phyloP scores from a whole-genome alignment of 371 early-diverging fungal genomes.

The Mortierella sp. region DNA sequence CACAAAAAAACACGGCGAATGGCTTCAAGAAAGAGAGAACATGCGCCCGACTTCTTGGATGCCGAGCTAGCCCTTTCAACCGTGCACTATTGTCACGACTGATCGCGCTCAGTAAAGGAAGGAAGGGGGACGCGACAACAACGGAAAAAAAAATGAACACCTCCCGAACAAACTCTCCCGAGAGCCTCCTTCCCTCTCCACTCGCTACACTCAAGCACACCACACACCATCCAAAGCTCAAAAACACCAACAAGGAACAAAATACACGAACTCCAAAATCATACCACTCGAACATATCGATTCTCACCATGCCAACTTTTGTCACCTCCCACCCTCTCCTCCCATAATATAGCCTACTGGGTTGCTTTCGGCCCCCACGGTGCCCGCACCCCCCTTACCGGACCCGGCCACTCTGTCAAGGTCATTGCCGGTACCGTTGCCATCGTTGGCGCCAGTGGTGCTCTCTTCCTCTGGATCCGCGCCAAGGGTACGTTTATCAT shows the following conservation, averaged over 20 bases:
- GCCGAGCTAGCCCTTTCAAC: neutral
- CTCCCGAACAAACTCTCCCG: neutral
- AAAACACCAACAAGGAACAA: neutral
- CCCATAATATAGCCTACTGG: constrained; percentile 79
- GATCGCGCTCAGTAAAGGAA: neutral
- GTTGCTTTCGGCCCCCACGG: constrained; percentile 97
- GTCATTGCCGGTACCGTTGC: constrained; percentile 78
- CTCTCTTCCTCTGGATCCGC: constrained; percentile 79
- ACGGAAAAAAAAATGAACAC: neutral
- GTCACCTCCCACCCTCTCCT: neutral
- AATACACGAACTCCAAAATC: neutral
- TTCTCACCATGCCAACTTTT: neutral
- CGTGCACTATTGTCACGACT: neutral
- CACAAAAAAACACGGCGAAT: neutral
- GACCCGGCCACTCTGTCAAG: constrained; percentile 82
- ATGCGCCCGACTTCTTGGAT: neutral
- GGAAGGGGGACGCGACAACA: neutral
- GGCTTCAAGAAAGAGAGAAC: neutral
- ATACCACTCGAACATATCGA: neutral
- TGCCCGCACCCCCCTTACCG: constrained; percentile 84
- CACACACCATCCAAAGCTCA: neutral
- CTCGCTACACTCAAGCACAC: neutral
- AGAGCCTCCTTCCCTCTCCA: neutral
- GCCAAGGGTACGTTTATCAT: constrained; percentile 71
- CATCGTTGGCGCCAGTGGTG: constrained; percentile 70